These are phyloP conservation scores for Pichia exigua DNA, from an alignment of 805 yeast genomes.

Conservation along the genomic window DNA sequence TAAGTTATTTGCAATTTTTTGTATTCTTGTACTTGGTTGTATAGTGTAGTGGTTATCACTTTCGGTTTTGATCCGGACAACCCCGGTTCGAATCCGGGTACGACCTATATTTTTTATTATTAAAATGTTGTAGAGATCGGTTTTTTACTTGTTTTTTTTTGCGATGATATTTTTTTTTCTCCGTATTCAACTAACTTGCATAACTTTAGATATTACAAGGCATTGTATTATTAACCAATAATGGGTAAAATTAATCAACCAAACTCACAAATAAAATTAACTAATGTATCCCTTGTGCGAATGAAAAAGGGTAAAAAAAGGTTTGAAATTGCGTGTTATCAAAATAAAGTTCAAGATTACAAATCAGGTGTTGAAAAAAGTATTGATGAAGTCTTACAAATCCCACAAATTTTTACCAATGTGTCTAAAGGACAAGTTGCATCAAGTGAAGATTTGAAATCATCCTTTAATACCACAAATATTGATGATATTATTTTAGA, in stretches of 20 bases:
- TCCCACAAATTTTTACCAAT: slow-evolving; percentile 87
- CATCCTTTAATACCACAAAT: slow-evolving; percentile 70
- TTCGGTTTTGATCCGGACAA: slow-evolving; percentile 74
- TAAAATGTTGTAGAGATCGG: background rate
- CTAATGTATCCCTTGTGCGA: slow-evolving; percentile 89
- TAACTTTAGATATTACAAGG: background rate
- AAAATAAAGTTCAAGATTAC: slow-evolving; percentile 95
- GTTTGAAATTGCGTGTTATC: slow-evolving; percentile 94
- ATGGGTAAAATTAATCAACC: slow-evolving; percentile 71
- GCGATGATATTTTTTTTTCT: background rate
- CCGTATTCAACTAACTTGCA: background rate
- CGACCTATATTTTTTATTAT: slow-evolving; percentile 41
- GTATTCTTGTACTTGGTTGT: slow-evolving; percentile 24
- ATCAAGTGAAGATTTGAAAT: slow-evolving; percentile 69
- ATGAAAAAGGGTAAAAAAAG: slow-evolving; percentile 87
- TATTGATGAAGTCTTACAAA: slow-evolving; percentile 90
- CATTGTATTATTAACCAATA: background rate
- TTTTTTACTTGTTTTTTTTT: background rate
- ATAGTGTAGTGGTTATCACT: slow-evolving; percentile 79
- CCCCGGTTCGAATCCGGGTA: slow-evolving; percentile 85
- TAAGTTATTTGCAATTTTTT: too few relatives aligned
- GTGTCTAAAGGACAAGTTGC: slow-evolving; percentile 95
- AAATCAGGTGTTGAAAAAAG: slow-evolving; percentile 84
- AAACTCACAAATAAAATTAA: slow-evolving; percentile 75
- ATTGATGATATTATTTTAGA: slow-evolving; percentile 69